These are phyloP conservation scores for Discostella stelligeroides DNA, from an alignment of 108 stramenopile species.

Conservation along the genomic window DNA sequence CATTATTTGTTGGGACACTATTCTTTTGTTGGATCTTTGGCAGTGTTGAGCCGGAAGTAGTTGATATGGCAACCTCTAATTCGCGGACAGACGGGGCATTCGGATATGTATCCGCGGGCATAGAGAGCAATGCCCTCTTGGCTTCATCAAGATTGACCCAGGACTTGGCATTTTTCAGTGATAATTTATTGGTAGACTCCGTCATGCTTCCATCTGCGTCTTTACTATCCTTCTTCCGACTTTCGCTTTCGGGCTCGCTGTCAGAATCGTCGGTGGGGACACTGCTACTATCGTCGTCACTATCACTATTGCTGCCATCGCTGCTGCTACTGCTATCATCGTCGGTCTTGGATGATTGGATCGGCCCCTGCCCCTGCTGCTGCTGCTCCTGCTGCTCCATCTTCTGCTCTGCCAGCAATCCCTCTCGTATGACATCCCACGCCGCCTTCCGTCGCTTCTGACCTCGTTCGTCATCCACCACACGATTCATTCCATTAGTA, in stretches of 20 bases:
- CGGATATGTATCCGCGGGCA: slow-evolving; percentile 41
- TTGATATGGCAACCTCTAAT: neutral
- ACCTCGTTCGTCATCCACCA: slow-evolving; percentile 57
- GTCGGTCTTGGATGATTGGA: slow-evolving; percentile 4
- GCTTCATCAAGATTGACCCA: slow-evolving; percentile 46
- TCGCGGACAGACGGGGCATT: slow-evolving; percentile 26
- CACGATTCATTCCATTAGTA: slow-evolving; percentile 52
- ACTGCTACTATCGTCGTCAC: slow-evolving; percentile 17
- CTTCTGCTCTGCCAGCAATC: slow-evolving; percentile 46
- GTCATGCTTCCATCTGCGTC: neutral
- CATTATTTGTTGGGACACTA: slow-evolving; percentile 1
- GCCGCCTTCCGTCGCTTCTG: slow-evolving; percentile 51
- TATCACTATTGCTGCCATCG: too few relatives aligned
- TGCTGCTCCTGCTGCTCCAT: slow-evolving; percentile 17
- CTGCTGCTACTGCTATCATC: slow-evolving; percentile 6
- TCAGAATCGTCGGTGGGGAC: slow-evolving; percentile 10
- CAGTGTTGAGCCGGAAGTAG: neutral
- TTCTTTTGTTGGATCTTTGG: slow-evolving; percentile 6
- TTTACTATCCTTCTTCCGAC: neutral
- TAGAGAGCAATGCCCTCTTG: slow-evolving; percentile 40
- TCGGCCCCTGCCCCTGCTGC: slow-evolving; percentile 13
- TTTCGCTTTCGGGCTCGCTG: neutral
- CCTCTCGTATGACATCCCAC: slow-evolving; percentile 55
- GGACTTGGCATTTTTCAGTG: slow-evolving; percentile 19
- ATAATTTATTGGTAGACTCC: neutral